Evolutionary conservation across 1,284 basidiomycete genomes (phyloP).

Genomic region (Leccinum pseudoinsigne): DNA sequence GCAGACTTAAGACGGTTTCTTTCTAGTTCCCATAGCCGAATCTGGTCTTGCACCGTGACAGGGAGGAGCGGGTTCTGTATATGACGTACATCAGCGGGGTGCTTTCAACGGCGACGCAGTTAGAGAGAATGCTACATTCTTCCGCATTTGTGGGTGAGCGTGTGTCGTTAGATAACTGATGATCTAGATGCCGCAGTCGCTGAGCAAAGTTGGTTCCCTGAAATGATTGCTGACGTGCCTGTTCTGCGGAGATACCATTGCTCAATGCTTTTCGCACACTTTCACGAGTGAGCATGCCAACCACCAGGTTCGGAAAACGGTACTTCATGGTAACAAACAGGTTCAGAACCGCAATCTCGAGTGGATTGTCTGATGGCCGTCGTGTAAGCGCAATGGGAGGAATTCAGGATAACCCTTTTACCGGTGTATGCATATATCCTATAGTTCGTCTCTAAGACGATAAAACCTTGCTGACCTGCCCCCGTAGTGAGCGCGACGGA

Average conservation of each 20-base stretch:
- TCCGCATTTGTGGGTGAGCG: constrained; percentile 98
- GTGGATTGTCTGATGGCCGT: constrained; percentile 73
- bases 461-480: constrained; percentile 78
- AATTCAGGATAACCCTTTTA: constrained; percentile 35
- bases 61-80: constrained; percentile 84
- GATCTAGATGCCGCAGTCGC: constrained; percentile 55
- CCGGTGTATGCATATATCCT: constrained; percentile 98
- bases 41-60: constrained; percentile 97
- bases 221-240: constrained; percentile 52
- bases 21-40: constrained; percentile 97
- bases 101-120: constrained; percentile 8
- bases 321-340: constrained; percentile 92
- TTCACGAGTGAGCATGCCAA: constrained; percentile 92
- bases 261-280: constrained; percentile 93
- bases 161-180: constrained; percentile 94
- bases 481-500: constrained; percentile 40
- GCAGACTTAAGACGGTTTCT: constrained; percentile 87
- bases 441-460: constrained; percentile 98
- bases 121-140: constrained; percentile 60
- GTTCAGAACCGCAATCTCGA: constrained; percentile 96
- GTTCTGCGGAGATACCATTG: constrained; percentile 96
- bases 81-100: constrained; percentile 21
- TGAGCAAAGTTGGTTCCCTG: constrained; percentile 13
- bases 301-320: constrained; percentile 94
- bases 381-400: constrained; percentile 18